Percentiles rank a stretch among this genome's conserved stretches.
Conservation (phyloP, 164 flowering plant species). For the Chimonanthus salicifolius region DNA sequence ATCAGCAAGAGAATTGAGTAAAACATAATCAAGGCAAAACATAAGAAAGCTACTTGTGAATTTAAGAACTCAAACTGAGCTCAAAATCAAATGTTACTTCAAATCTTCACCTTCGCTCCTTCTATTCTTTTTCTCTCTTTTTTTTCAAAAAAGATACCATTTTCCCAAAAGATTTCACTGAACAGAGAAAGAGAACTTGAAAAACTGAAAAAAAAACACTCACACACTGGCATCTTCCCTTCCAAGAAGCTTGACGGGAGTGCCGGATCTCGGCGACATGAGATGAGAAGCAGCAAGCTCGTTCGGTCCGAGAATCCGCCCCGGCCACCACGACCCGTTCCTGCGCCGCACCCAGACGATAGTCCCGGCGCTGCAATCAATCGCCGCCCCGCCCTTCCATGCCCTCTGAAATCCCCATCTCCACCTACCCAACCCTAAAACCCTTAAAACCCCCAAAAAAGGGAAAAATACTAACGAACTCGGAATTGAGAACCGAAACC, state of each 20-base stretch:
- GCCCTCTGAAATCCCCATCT: constrained; percentile 44
- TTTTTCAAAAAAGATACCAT: neutral
- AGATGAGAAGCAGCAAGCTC: constrained; percentile 73
- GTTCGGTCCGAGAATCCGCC: constrained; percentile 71
- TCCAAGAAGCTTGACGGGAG: constrained; percentile 97
- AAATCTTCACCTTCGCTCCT: too few species aligned
- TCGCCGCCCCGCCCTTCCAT: constrained; percentile 19
- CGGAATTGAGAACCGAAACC: neutral
- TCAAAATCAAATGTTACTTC: too few species aligned
- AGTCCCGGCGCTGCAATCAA: constrained; percentile 56
- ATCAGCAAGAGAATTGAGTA: neutral
- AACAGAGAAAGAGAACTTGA: neutral
- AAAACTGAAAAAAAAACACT: constrained; percentile 19
- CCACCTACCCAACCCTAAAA: neutral
- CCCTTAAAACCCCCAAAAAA: constrained; percentile 1
- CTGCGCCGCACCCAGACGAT: constrained; percentile 95
- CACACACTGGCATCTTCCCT: constrained; percentile 98
- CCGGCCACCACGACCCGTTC: constrained; percentile 99
- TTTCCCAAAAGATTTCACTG: neutral
- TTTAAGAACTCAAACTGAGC: too few species aligned
- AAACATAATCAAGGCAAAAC: neutral
- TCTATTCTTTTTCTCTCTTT: neutral
- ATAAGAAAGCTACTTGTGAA: too few species aligned
- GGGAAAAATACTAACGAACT: neutral
- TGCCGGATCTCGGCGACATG: constrained; percentile 85